Percentiles rank a stretch among this genome's conserved stretches.
phyloP scores from a whole-genome alignment of 2,329 filamentous ascomycete species.

The Epichloe scottii region DNA sequence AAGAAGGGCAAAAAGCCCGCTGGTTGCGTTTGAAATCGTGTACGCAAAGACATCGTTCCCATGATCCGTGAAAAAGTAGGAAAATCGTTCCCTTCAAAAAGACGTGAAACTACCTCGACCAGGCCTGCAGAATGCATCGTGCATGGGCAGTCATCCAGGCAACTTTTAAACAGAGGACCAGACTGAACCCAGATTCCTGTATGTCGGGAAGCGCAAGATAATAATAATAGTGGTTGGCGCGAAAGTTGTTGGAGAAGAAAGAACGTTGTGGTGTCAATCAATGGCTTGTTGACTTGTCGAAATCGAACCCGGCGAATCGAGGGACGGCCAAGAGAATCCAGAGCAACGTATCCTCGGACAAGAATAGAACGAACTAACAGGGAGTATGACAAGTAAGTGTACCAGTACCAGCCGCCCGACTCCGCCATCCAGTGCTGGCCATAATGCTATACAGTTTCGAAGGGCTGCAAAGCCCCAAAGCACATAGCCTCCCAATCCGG shows the following conservation, averaged over 20 bases:
- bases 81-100: neutral
- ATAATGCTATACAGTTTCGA: constrained; percentile 22
- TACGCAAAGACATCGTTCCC: neutral
- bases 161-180: neutral
- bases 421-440: constrained; percentile 27
- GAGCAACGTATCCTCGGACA: constrained; percentile 4
- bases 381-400: constrained; percentile 8
- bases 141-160: neutral
- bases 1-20: neutral
- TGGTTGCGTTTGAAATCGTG: neutral
- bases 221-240: neutral
- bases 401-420: constrained; percentile 16
- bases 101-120: neutral
- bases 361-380: constrained; percentile 1
- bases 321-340: constrained; percentile 6
- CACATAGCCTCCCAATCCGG: constrained; percentile 23
- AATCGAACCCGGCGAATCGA: constrained; percentile 3
- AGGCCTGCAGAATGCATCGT: neutral
- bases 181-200: neutral
- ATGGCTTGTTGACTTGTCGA: neutral
- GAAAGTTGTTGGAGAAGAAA: neutral
- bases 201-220: neutral
- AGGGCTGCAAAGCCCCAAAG: constrained; percentile 17
- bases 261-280: neutral
- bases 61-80: neutral